phyloP scores from a whole-genome alignment of 768 basidiomycete genomes.

The Naganishia kalamii region DNA sequence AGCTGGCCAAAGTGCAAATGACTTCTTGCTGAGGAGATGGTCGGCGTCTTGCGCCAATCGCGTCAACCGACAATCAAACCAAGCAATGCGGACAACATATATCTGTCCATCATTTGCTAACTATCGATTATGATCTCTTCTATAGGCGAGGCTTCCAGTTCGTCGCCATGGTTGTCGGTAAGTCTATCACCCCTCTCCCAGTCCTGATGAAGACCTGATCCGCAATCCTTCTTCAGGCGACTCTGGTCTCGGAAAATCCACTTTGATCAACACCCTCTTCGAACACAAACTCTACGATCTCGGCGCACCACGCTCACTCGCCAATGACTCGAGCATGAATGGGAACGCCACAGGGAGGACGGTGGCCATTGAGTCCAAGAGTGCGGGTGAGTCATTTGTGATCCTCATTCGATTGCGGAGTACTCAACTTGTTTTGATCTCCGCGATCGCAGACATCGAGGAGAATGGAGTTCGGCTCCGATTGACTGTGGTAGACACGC shows the following conservation, averaged over 20 bases:
- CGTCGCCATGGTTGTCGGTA: constrained; percentile 97
- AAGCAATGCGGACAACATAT: neutral
- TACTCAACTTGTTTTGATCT: neutral
- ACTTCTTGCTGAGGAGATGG: neutral
- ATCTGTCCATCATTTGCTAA: neutral
- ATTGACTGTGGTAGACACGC: constrained; percentile 96
- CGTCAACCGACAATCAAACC: no score
- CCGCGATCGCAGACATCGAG: constrained; percentile 72
- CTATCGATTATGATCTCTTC: neutral
- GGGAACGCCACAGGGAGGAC: constrained; percentile 83
- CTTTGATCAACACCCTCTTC: constrained; percentile 97
- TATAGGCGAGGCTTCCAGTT: constrained; percentile 72
- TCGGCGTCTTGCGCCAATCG: neutral
- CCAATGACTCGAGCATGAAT: constrained; percentile 49
- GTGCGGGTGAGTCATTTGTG: constrained; percentile 64
- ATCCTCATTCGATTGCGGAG: neutral
- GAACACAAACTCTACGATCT: constrained; percentile 87
- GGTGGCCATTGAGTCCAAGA: constrained; percentile 96
- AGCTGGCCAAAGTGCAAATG: neutral
- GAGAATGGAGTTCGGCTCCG: constrained; percentile 76
- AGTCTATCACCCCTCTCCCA: constrained; percentile 47
- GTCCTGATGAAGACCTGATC: neutral
- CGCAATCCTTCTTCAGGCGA: constrained; percentile 50
- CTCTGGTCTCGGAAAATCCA: constrained; percentile 94
- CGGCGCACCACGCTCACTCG: constrained; percentile 56